These are phyloP conservation scores for Fimicolochytrium jonesii DNA, from an alignment of 192 early-diverging fungal genomes.

Conservation along the genomic window DNA sequence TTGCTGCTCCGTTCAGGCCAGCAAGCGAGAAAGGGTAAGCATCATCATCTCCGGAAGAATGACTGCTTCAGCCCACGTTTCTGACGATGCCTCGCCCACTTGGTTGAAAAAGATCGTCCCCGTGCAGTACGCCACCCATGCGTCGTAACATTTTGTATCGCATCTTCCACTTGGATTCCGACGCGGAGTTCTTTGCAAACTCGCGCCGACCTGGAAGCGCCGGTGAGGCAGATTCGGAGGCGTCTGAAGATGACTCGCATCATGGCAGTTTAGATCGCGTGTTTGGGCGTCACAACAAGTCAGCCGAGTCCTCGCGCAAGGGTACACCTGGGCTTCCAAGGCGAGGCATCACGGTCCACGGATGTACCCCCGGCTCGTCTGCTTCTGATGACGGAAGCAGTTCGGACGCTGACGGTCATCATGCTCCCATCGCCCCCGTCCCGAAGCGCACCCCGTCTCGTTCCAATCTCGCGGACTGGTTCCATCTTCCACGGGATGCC, in stretches of 20 bases:
- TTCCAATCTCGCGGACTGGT: too few species aligned
- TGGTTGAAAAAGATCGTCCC: neutral
- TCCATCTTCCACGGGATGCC: too few species aligned
- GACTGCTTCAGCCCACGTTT: too few species aligned
- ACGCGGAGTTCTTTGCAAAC: conserved; percentile 21
- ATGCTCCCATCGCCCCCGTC: too few species aligned
- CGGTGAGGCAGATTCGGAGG: conserved; percentile 28
- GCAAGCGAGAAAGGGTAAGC: too few species aligned
- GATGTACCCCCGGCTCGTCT: too few species aligned
- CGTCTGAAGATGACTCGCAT: conserved; percentile 10
- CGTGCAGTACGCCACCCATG: neutral
- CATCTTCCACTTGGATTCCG: conserved; percentile 33
- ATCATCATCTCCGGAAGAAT: too few species aligned
- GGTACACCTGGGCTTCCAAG: neutral
- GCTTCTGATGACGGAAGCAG: too few species aligned
- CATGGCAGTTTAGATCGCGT: conserved; percentile 2
- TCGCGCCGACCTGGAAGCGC: conserved; percentile 33
- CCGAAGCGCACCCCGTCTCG: too few species aligned
- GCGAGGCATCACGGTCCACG: neutral
- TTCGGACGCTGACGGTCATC: too few species aligned
- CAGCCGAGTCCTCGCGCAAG: neutral
- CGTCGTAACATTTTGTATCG: conserved; percentile 38
- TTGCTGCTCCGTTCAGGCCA: too few species aligned
- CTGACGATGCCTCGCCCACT: too few species aligned
- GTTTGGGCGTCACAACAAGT: conserved; percentile 1